These are phyloP conservation scores for Corymbia maculata DNA, from an alignment of 345 rosid genomes.

Conservation along the genomic window DNA sequence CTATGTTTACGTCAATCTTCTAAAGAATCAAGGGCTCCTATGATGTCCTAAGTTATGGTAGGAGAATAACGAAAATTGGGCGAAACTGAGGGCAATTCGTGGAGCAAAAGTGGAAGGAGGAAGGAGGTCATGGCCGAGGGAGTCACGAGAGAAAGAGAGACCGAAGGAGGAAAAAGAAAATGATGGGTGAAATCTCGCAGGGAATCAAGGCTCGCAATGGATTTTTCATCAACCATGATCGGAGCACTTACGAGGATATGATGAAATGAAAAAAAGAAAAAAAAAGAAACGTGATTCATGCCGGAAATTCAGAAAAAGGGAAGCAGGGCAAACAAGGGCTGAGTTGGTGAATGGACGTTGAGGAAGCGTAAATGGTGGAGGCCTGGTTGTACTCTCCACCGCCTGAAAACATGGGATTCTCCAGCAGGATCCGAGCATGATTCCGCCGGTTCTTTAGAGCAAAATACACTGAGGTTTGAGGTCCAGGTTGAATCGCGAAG, in stretches of 20 bases:
- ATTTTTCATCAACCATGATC: not conserved
- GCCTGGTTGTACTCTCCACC: not conserved
- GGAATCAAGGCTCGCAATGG: not conserved
- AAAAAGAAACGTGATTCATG: not conserved
- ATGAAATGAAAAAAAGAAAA: too few relatives aligned
- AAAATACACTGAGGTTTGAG: too few relatives aligned
- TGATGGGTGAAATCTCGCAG: not conserved
- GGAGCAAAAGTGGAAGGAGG: not conserved
- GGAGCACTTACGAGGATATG: not conserved
- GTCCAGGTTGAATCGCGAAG: too few relatives aligned
- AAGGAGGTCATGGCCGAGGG: not conserved
- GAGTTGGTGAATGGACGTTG: not conserved
- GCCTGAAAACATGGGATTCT: not conserved
- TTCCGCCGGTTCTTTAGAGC: too few relatives aligned
- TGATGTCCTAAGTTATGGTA: not conserved
- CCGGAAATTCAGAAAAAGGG: not conserved
- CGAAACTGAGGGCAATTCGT: fast-evolving
- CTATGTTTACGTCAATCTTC: not conserved
- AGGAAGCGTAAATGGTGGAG: not conserved
- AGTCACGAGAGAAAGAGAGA: fast-evolving
- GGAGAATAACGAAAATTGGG: fast-evolving
- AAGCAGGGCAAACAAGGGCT: not conserved
- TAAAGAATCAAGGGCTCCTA: not conserved
- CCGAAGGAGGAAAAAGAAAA: not conserved
- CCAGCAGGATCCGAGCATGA: not conserved